These are phyloP conservation scores for Metrosideros polymorpha DNA, from an alignment of 441 rosid genomes.

Conservation along the genomic window DNA sequence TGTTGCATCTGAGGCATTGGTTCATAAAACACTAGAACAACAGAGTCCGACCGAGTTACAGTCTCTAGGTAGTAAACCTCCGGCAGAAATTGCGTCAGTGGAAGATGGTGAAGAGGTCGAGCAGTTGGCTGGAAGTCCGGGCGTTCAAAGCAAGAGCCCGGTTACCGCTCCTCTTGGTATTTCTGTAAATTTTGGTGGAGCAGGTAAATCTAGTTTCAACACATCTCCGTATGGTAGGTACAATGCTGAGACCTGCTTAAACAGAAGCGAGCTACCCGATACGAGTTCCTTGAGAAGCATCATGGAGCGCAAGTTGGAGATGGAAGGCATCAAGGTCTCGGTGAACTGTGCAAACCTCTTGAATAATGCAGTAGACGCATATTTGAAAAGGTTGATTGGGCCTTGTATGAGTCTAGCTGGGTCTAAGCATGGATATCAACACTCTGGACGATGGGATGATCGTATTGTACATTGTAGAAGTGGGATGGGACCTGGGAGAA, in stretches of 20 bases:
- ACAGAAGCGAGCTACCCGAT: constrained; percentile 54
- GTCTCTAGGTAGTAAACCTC: constrained; percentile 78
- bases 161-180: constrained; percentile 81
- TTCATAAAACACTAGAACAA: constrained; percentile 44
- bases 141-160: constrained; percentile 61
- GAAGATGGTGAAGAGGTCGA: constrained; percentile 97
- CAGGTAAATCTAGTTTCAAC: constrained; percentile 23
- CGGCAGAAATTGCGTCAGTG: constrained; percentile 57
- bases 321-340: constrained; percentile 40
- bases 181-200: constrained; percentile 31
- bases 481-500: neutral
- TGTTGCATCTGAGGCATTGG: constrained; percentile 33
- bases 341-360: constrained; percentile 50
- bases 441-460: constrained; percentile 6
- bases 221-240: constrained; percentile 5
- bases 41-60: constrained; percentile 66
- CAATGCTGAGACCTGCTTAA: constrained; percentile 32
- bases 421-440: constrained; percentile 21
- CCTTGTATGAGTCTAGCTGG: constrained; percentile 51
- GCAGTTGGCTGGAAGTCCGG: constrained; percentile 58
- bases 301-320: constrained; percentile 50
- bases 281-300: constrained; percentile 45
- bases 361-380: constrained; percentile 56
- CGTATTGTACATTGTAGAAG: neutral
- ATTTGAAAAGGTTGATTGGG: constrained; percentile 57